phyloP scores from a whole-genome alignment of 2,329 filamentous ascomycete species.

The Phyllosticta citrichinensis region DNA sequence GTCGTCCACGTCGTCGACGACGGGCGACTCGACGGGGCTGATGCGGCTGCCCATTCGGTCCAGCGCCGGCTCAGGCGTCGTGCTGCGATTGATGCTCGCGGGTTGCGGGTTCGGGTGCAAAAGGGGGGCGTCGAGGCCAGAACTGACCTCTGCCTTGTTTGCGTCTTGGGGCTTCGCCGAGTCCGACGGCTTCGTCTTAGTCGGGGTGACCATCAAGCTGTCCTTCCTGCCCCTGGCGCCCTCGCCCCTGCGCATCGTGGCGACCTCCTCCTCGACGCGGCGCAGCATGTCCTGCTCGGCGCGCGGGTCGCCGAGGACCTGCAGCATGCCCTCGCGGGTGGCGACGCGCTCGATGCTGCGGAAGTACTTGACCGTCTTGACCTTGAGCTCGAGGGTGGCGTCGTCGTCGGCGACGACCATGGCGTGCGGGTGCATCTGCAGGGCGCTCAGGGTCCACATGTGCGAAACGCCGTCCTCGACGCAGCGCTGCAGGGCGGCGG shows the following conservation, averaged over 20 bases:
- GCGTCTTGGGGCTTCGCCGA: background rate
- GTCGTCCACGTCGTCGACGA: constrained; percentile 12
- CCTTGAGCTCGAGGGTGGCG: constrained; percentile 39
- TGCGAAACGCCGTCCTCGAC: constrained; percentile 77
- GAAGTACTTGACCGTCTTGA: constrained; percentile 39
- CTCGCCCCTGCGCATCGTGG: constrained; percentile 25
- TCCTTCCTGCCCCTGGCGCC: constrained; percentile 11
- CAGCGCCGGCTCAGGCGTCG: constrained; percentile 26
- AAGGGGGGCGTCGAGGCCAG: background rate
- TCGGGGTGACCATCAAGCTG: constrained; percentile 19
- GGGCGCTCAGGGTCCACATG: constrained; percentile 78
- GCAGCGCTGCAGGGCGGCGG: constrained; percentile 66
- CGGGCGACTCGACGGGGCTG: constrained; percentile 6
- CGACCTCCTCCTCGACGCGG: constrained; percentile 13
- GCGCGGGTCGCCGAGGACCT: constrained; percentile 22
- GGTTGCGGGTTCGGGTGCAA: constrained; percentile 11
- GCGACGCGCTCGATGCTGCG: constrained; percentile 41
- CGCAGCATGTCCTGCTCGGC: background rate
- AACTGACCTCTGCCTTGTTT: background rate
- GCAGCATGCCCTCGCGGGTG: constrained; percentile 34
- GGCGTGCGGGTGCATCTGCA: constrained; percentile 72
- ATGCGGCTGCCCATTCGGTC: constrained; percentile 26
- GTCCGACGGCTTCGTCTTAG: background rate
- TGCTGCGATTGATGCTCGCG: constrained; percentile 13
- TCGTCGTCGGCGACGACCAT: constrained; percentile 80